A percentile compares a stretch with the other conserved stretches of the same genome.
These are phyloP conservation scores for Exophiala lecanii-corni DNA, from an alignment of 2,329 filamentous ascomycete species.

Conservation along the genomic window DNA sequence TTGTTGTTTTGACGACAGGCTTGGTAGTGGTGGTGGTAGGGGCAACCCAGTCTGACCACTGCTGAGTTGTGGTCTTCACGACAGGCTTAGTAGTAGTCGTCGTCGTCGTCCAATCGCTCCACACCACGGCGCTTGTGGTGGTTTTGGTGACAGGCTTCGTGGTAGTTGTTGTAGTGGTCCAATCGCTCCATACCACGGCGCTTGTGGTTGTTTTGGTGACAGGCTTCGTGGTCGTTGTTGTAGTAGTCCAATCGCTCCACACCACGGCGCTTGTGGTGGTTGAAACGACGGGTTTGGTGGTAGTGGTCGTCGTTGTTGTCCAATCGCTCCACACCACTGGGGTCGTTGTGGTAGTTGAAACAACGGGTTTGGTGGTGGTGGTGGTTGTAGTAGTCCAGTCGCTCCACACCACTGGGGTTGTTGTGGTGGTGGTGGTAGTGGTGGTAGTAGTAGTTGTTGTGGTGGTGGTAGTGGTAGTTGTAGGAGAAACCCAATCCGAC, in stretches of 20 bases:
- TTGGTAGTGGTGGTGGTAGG: slow-evolving; percentile 29
- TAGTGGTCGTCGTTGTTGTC: slow-evolving; percentile 8
- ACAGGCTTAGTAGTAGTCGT: slow-evolving; percentile 5
- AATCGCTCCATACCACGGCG: slow-evolving; percentile 26
- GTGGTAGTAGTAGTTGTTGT: slow-evolving; percentile 24
- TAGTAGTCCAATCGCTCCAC: slow-evolving; percentile 18
- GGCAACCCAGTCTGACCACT: slow-evolving; percentile 12
- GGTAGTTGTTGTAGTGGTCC: slow-evolving; percentile 9
- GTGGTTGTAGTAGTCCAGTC: slow-evolving; percentile 10
- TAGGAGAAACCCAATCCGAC: slow-evolving; percentile 26
- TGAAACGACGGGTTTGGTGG: slow-evolving; percentile 5
- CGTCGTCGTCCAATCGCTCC: slow-evolving; percentile 8
- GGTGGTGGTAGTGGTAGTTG: slow-evolving; percentile 26
- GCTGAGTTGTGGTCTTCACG: slow-evolving; percentile 9
- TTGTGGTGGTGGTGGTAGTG: slow-evolving; percentile 8
- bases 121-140: slow-evolving; percentile 29
- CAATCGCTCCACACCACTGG: slow-evolving; percentile 5
- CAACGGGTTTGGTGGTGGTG: slow-evolving; percentile 8
- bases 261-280: slow-evolving; percentile 27
- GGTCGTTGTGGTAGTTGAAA: slow-evolving; percentile 2
- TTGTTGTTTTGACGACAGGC: slow-evolving; percentile 38
- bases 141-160: slow-evolving; percentile 5
- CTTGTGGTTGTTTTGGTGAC: slow-evolving; percentile 18
- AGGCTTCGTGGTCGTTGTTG: slow-evolving; percentile 6
- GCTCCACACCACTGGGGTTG: slow-evolving; percentile 3